Conservation (phyloP, 106 monocot genomes). For the Dendrobium officinale region DNA sequence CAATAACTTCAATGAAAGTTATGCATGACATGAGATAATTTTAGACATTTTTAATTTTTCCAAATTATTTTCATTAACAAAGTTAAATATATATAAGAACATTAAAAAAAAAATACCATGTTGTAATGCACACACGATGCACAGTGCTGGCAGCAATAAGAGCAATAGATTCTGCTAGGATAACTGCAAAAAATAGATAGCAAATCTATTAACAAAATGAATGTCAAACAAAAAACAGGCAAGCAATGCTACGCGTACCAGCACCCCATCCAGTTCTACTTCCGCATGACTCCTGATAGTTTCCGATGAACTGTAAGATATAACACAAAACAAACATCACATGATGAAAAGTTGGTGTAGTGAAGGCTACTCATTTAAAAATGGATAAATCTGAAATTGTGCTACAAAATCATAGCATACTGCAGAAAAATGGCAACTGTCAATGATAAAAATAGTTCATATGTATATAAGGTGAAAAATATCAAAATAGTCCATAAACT, state of each 20-base stretch:
- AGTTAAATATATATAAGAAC: not conserved
- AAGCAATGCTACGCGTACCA: constrained; percentile 38
- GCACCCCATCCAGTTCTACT: constrained; percentile 87
- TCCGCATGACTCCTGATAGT: constrained; percentile 79
- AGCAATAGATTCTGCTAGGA: constrained; percentile 64
- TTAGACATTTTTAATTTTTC: not conserved
- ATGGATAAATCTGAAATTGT: not conserved
- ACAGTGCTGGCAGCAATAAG: constrained; percentile 88
- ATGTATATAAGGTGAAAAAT: not conserved
- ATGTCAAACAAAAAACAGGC: not conserved
- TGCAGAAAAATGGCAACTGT: not conserved
- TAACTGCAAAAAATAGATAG: constrained; percentile 38
- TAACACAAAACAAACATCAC: not conserved
- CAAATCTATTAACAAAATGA: constrained; percentile 4
- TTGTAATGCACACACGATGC: constrained; percentile 96
- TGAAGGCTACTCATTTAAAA: not conserved
- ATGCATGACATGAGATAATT: not conserved
- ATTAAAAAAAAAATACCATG: constrained; percentile 55
- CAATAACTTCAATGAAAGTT: not conserved
- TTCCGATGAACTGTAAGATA: constrained; percentile 75
- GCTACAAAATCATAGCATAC: not conserved
- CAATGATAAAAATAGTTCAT: not conserved
- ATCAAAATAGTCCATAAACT: too few relatives aligned
- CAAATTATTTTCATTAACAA: not conserved
- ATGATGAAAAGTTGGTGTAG: not conserved